Conservation (phyloP, 2,329 filamentous ascomycete species). For the Neofusicoccum ribis region DNA sequence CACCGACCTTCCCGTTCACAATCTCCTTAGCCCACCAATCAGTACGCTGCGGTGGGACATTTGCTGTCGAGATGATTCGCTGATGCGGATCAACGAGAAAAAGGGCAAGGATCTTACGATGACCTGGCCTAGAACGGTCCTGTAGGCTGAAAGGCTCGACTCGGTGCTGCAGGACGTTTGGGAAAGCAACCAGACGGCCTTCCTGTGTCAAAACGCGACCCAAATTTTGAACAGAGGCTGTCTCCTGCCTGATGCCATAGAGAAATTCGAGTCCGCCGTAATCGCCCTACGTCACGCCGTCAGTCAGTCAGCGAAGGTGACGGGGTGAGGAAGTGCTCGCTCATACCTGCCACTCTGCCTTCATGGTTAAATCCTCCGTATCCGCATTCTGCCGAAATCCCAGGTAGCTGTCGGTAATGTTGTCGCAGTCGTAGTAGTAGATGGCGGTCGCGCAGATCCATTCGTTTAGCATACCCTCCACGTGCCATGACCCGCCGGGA, state of each 20-base stretch:
- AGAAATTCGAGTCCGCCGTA: no score
- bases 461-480: conserved; percentile 53
- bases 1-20: background rate
- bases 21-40: conserved; percentile 44
- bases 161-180: background rate
- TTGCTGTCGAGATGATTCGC: background rate
- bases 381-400: conserved; percentile 48
- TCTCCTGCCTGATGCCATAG: no score
- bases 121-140: background rate
- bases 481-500: conserved; percentile 55
- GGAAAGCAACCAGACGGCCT: background rate
- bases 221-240: no score
- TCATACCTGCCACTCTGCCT: no score
- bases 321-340: no score
- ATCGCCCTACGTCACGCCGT: no score
- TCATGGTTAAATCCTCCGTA: background rate
- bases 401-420: conserved; percentile 56
- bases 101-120: background rate
- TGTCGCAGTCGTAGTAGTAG: conserved; percentile 61
- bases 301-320: no score
- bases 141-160: background rate
- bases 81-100: background rate
- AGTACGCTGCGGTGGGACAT: conserved; percentile 51
- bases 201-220: no score
- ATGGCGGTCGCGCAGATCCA: conserved; percentile 62